Percentiles rank a stretch among this genome's conserved stretches.
Conservation (phyloP, 805 yeast species). For the Kluyveromyces lactis region DNA sequence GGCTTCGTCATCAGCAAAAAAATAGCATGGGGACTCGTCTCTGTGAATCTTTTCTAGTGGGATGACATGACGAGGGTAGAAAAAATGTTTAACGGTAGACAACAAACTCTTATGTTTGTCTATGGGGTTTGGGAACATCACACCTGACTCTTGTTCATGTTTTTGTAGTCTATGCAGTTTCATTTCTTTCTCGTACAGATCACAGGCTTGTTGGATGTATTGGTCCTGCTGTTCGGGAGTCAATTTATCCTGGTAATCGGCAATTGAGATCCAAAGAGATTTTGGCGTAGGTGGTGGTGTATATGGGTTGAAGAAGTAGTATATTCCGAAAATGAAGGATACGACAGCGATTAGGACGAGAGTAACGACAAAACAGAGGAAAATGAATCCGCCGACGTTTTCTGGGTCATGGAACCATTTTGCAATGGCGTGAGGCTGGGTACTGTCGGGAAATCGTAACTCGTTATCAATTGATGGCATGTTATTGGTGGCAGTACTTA, state of each 20-base stretch:
- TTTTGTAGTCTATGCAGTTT: background rate
- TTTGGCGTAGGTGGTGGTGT: background rate
- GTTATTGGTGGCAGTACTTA: too few relatives aligned
- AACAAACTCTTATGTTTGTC: too few relatives aligned
- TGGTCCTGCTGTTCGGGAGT: background rate
- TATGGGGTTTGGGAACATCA: background rate
- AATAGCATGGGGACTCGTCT: too few relatives aligned
- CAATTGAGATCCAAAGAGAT: background rate
- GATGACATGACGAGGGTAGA: too few relatives aligned
- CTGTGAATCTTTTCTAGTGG: too few relatives aligned
- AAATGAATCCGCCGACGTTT: background rate
- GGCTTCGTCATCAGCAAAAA: too few relatives aligned
- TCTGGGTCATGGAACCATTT: slow-evolving; percentile 1
- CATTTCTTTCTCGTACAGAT: slow-evolving; percentile 1
- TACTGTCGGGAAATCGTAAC: too few relatives aligned
- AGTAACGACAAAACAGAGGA: background rate
- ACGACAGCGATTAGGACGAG: background rate
- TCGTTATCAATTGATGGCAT: too few relatives aligned
- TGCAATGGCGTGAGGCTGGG: too few relatives aligned
- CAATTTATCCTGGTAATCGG: slow-evolving; percentile 2
- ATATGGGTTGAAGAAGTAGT: background rate
- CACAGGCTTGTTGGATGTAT: slow-evolving; percentile 1
- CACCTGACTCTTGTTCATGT: background rate
- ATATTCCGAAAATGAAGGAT: background rate
- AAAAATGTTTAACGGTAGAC: too few relatives aligned